phyloP scores from a whole-genome alignment of 495 filamentous ascomycete species.

The Penicilliopsis zonata region DNA sequence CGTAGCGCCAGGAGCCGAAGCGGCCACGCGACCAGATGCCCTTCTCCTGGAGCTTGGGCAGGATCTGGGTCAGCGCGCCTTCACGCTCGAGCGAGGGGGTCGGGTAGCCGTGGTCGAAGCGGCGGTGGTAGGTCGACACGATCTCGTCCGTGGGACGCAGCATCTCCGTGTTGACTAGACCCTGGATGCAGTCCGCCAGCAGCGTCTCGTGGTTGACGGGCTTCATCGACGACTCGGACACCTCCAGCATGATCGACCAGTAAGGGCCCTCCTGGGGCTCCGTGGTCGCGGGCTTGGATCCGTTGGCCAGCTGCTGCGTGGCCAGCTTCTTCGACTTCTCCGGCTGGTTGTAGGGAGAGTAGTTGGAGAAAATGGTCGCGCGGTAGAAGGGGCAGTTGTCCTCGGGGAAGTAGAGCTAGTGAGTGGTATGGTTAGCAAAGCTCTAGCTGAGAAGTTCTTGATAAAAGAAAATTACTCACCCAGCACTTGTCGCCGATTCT shows the following conservation, averaged over 20 bases:
- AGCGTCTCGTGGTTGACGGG: slow-evolving; percentile 74
- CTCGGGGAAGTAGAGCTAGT: slow-evolving; percentile 94
- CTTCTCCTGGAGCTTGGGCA: slow-evolving; percentile 80
- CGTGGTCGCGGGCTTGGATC: slow-evolving; percentile 57
- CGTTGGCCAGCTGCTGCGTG: slow-evolving; percentile 74
- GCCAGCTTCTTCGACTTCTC: slow-evolving; percentile 69
- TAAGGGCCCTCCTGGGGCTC: slow-evolving; percentile 78
- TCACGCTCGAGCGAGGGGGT: slow-evolving; percentile 93
- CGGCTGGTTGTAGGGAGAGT: slow-evolving; percentile 97
- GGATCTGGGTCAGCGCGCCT: slow-evolving; percentile 80
- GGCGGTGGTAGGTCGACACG: slow-evolving; percentile 95
- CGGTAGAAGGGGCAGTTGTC: slow-evolving; percentile 99
- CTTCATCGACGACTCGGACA: slow-evolving; percentile 94
- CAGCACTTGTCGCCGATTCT: slow-evolving; percentile 99
- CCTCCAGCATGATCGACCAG: slow-evolving; percentile 99
- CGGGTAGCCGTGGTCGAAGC: slow-evolving; percentile 98
- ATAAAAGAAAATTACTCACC: slow-evolving; percentile 34
- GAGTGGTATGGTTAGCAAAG: neutral
- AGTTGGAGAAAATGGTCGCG: slow-evolving; percentile 99
- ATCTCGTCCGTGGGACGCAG: slow-evolving; percentile 85
- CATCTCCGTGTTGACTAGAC: slow-evolving; percentile 95
- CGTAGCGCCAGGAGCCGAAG: slow-evolving; percentile 97
- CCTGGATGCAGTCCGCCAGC: slow-evolving; percentile 83
- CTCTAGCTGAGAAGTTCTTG: neutral
- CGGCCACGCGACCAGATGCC: slow-evolving; percentile 93